Conservation (phyloP, 192 early-diverging fungal genomes). For the Lobosporangium transversale region DNA sequence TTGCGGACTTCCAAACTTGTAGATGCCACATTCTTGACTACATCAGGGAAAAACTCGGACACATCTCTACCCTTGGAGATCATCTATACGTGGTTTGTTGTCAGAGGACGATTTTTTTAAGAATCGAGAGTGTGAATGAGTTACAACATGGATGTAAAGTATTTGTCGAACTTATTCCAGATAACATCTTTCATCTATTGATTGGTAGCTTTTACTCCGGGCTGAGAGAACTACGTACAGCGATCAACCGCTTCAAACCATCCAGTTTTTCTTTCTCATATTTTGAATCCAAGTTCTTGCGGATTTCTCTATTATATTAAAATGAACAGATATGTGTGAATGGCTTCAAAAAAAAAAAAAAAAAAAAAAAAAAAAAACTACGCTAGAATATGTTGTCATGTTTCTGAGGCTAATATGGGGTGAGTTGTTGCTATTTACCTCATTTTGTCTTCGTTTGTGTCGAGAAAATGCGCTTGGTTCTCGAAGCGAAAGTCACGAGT, state of each 20-base stretch:
- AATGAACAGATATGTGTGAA: not conserved
- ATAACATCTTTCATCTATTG: too few relatives aligned
- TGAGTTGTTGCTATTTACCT: constrained; percentile 12
- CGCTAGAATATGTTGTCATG: not conserved
- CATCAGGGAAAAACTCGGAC: constrained; percentile 90
- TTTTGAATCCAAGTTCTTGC: constrained; percentile 79
- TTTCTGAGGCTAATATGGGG: not conserved
- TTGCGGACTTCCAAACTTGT: constrained; percentile 89
- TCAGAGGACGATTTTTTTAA: not conserved
- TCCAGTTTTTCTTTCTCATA: constrained; percentile 93
- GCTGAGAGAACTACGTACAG: too few relatives aligned
- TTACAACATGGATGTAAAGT: too few relatives aligned
- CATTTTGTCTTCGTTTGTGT: constrained; percentile 89
- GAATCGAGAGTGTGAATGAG: too few relatives aligned
- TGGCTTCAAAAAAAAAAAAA: too few relatives aligned
- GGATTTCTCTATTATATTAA: constrained; percentile 64
- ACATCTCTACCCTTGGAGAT: constrained; percentile 92
- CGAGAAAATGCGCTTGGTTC: constrained; percentile 82
- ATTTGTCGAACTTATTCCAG: too few relatives aligned
- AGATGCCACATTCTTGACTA: constrained; percentile 98
- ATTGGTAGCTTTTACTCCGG: too few relatives aligned
- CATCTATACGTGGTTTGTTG: constrained; percentile 73
- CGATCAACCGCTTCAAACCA: constrained; percentile 91
- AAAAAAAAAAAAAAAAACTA: too few relatives aligned
- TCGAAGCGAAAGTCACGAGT: constrained; percentile 87